Percentiles rank a stretch among this genome's conserved stretches.
These are phyloP conservation scores for Brasenia schreberi DNA, from an alignment of 164 flowering plant genomes.

Conservation along the genomic window DNA sequence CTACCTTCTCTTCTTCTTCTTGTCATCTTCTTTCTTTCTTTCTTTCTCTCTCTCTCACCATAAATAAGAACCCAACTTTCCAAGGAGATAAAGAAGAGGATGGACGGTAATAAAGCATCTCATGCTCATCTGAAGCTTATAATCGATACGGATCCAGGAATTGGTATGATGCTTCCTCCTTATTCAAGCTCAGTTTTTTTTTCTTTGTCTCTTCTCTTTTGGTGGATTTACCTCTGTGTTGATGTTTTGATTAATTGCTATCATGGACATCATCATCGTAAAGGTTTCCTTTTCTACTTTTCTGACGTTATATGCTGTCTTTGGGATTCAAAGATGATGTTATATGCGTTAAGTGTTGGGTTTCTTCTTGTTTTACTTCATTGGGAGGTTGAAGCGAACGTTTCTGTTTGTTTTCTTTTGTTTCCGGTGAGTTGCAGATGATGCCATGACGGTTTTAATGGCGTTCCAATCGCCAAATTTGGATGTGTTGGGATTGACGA, in stretches of 20 bases:
- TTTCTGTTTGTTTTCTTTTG: background rate
- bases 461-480: slow-evolving; percentile 76
- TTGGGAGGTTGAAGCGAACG: background rate
- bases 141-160: slow-evolving; percentile 93
- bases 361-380: background rate
- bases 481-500: slow-evolving; percentile 81
- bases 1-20: background rate
- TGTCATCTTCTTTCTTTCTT: background rate
- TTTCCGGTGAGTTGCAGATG: slow-evolving; percentile 40
- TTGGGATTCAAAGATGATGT: background rate
- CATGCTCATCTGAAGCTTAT: slow-evolving; percentile 36
- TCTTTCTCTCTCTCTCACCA: background rate
- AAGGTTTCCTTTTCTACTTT: background rate
- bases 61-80: background rate
- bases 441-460: slow-evolving; percentile 93
- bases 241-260: background rate
- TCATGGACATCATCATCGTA: background rate
- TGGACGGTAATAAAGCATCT: background rate
- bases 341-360: background rate
- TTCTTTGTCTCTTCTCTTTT: slow-evolving; percentile 2
- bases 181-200: background rate
- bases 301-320: background rate
- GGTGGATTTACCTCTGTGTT: background rate
- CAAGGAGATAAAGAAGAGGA: background rate
- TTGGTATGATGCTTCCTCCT: slow-evolving; percentile 29